phyloP scores from a whole-genome alignment of 495 filamentous ascomycete genomes.

The Daldinia grandis region DNA sequence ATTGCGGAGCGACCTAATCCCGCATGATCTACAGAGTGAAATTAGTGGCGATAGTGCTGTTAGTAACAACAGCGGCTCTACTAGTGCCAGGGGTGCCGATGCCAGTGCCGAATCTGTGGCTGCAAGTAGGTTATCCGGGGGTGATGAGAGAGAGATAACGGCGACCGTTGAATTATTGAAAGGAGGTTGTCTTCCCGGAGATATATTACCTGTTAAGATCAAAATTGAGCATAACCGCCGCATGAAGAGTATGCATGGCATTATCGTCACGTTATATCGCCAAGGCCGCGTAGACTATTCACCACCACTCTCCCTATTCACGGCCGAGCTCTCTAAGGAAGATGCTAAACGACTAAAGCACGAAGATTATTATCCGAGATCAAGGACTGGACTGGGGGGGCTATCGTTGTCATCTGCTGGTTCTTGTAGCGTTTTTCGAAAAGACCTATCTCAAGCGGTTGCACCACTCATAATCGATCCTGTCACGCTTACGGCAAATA shows the following conservation, averaged over 20 bases:
- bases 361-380: conserved; percentile 84
- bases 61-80: conserved; percentile 53
- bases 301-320: conserved; percentile 67
- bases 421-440: conserved; percentile 87
- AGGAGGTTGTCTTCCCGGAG: conserved; percentile 86
- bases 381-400: conserved; percentile 75
- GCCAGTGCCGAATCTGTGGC: conserved; percentile 44
- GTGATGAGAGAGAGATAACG: conserved; percentile 74
- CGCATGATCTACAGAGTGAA: conserved; percentile 56
- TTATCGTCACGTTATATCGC: conserved; percentile 91
- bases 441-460: conserved; percentile 88
- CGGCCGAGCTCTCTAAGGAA: conserved; percentile 68
- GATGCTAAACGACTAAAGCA: conserved; percentile 66
- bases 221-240: conserved; percentile 84
- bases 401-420: conserved; percentile 82
- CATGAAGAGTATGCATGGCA: conserved; percentile 87
- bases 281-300: conserved; percentile 91
- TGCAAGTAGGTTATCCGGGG: conserved; percentile 39
- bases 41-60: conserved; percentile 57
- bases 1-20: conserved; percentile 37
- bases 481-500: conserved; percentile 72
- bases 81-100: conserved; percentile 49
- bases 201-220: conserved; percentile 80
- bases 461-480: conserved; percentile 88
- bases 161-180: conserved; percentile 84